Evolutionary conservation across 139 green algal species (phyloP).

Genomic region (Chlamydomonas schloesseri): DNA sequence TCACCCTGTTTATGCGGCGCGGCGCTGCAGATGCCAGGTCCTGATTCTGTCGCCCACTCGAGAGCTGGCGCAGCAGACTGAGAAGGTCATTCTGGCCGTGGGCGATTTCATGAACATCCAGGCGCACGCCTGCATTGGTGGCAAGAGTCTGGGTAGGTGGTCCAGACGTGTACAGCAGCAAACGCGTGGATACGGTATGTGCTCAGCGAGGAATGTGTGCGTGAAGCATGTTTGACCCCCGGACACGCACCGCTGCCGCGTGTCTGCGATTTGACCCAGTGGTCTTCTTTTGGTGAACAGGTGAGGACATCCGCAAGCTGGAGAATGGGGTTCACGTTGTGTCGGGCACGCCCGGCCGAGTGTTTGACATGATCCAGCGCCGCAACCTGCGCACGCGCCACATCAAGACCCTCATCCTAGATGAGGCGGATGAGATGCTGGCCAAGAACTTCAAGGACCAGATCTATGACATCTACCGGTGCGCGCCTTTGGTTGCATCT

Average conservation of each 20-base stretch:
- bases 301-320: constrained; percentile 96
- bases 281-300: constrained; percentile 40
- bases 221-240: too few species aligned
- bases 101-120: constrained; percentile 96
- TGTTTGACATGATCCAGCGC: constrained; percentile 99
- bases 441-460: constrained; percentile 99
- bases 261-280: too few species aligned
- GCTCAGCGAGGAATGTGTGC: too few species aligned
- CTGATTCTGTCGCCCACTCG: constrained; percentile 97
- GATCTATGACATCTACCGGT: constrained; percentile 99
- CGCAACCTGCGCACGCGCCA: constrained; percentile 70
- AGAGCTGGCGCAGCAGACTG: constrained; percentile 97
- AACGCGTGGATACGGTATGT: too few species aligned
- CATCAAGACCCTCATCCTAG: constrained; percentile 87
- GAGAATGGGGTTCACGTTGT: constrained; percentile 95
- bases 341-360: constrained; percentile 95
- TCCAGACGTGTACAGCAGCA: too few species aligned
- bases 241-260: too few species aligned
- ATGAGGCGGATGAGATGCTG: constrained; percentile 98
- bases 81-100: constrained; percentile 92
- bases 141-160: constrained; percentile 85
- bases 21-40: constrained; percentile 68
- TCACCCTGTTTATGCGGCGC: too few species aligned
- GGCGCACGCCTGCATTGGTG: constrained; percentile 95
- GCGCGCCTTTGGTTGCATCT: too few species aligned